A percentile compares a stretch with the other conserved stretches of the same genome.
These are phyloP conservation scores for Talaromyces ruber DNA, from an alignment of 495 filamentous ascomycete species.

Conservation along the genomic window DNA sequence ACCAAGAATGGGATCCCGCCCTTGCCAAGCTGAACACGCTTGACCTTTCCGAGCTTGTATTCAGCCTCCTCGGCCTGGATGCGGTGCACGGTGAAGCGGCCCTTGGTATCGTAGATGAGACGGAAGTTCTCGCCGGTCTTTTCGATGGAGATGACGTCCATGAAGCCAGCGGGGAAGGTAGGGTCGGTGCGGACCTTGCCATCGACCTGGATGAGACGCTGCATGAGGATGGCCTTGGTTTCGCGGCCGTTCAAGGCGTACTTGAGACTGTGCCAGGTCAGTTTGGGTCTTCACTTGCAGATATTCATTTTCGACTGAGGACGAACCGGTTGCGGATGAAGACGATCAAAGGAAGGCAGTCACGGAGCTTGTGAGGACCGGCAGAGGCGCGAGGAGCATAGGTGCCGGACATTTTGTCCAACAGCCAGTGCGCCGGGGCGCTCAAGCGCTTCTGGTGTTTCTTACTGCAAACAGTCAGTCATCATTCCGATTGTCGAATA, in stretches of 20 bases:
- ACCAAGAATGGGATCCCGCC: constrained; percentile 99
- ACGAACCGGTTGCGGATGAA: constrained; percentile 86
- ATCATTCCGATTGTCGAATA: constrained; percentile 1
- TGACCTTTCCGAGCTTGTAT: constrained; percentile 99
- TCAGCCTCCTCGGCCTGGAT: constrained; percentile 95
- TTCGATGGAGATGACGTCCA: constrained; percentile 98
- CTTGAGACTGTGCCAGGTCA: constrained; percentile 62
- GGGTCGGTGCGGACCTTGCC: constrained; percentile 98
- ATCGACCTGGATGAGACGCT: constrained; percentile 99
- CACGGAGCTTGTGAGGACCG: constrained; percentile 97
- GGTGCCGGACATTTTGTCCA: constrained; percentile 97
- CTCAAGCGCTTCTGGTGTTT: constrained; percentile 99
- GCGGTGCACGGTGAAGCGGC: constrained; percentile 98
- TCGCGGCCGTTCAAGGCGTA: constrained; percentile 98
- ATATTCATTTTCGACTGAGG: background rate
- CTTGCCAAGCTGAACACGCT: constrained; percentile 96
- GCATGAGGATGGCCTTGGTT: constrained; percentile 96
- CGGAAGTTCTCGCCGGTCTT: constrained; percentile 99
- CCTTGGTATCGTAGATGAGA: constrained; percentile 99
- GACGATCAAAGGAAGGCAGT: constrained; percentile 97
- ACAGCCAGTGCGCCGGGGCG: constrained; percentile 97
- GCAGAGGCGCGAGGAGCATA: constrained; percentile 93
- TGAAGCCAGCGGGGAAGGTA: constrained; percentile 97
- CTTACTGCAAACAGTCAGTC: constrained; percentile 55
- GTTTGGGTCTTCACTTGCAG: background rate